phyloP scores from a whole-genome alignment of 352 stramenopile genomes.

The Phytophthora parvispora region DNA sequence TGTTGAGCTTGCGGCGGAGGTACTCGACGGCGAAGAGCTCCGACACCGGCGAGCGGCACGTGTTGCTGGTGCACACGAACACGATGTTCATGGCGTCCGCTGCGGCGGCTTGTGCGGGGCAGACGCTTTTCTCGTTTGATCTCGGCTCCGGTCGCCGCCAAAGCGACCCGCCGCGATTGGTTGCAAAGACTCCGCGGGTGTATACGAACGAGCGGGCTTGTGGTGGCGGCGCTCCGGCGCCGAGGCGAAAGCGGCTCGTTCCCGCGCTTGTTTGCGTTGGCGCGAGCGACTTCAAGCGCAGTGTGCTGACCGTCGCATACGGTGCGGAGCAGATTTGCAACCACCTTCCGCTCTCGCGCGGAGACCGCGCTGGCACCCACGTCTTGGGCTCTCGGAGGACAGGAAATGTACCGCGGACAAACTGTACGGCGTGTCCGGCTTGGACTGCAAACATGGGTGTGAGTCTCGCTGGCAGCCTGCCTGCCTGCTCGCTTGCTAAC shows the following conservation, averaged over 20 bases:
- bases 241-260: not conserved
- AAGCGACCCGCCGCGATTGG: slow-evolving; percentile 23
- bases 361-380: not conserved
- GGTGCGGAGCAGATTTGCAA: slow-evolving; percentile 20
- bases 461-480: not conserved
- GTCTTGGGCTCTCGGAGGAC: not conserved
- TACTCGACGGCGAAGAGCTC: slow-evolving; percentile 86
- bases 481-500: not conserved
- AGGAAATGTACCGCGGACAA: not conserved
- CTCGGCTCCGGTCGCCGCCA: not conserved
- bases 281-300: slow-evolving; percentile 16
- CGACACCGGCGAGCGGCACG: slow-evolving; percentile 80
- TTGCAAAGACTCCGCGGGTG: slow-evolving; percentile 10
- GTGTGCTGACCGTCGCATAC: slow-evolving; percentile 13
- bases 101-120: slow-evolving; percentile 5
- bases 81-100: slow-evolving; percentile 70
- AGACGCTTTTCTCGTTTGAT: slow-evolving; percentile 25
- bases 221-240: not conserved
- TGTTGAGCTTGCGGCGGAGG: slow-evolving; percentile 73
- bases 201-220: slow-evolving; percentile 17
- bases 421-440: not conserved
- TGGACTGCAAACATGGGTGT: not conserved
- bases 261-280: not conserved
- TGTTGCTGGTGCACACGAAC: slow-evolving; percentile 91
- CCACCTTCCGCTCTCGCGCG: not conserved